phyloP scores from a whole-genome alignment of 345 rosid genomes.

The Angophora floribunda region DNA sequence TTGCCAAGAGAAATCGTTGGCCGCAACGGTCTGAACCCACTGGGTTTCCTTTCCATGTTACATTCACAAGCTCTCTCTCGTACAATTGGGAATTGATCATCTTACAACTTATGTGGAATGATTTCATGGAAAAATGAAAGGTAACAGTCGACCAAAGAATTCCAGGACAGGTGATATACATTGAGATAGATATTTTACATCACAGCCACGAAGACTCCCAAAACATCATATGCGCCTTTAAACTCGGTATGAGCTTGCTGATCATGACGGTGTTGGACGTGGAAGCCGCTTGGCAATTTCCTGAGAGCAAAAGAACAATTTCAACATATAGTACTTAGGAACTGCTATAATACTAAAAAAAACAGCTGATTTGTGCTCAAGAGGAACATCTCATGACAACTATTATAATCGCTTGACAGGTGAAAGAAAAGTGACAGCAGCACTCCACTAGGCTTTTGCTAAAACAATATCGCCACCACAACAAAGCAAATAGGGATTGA shows the following conservation, averaged over 20 bases:
- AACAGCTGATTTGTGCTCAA: not conserved
- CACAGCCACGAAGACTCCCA: not conserved
- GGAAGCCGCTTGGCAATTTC: conserved; percentile 92
- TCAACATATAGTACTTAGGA: not conserved
- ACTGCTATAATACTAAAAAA: not conserved
- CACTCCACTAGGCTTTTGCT: not conserved
- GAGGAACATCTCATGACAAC: not conserved
- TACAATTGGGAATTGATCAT: not conserved
- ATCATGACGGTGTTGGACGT: conserved; percentile 53
- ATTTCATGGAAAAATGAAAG: not conserved
- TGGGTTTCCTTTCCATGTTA: not conserved
- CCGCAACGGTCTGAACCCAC: not conserved
- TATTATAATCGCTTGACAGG: not conserved
- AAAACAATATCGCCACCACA: not conserved
- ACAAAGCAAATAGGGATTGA: not conserved
- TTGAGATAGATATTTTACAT: not conserved
- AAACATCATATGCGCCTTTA: not conserved
- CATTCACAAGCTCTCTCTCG: not conserved
- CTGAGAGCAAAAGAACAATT: conserved; percentile 23
- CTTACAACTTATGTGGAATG: not conserved
- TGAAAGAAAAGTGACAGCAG: not conserved
- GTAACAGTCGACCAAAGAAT: not conserved
- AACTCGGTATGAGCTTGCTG: not conserved
- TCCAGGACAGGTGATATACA: not conserved
- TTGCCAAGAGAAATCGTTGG: not conserved